phyloP scores from a whole-genome alignment of 306 rosid genomes.

The Prunus mira region DNA sequence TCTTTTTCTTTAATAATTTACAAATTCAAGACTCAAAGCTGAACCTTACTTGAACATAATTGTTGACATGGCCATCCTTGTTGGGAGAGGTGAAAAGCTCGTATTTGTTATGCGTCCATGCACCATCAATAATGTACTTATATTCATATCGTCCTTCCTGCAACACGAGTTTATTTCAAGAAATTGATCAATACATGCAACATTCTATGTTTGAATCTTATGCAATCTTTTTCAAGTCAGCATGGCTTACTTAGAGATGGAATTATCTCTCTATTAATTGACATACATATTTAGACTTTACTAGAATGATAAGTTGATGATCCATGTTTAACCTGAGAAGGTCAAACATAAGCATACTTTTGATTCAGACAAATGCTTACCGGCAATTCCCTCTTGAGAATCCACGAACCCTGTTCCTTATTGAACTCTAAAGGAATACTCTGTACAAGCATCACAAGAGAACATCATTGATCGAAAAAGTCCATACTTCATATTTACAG shows the following conservation, averaged over 20 bases:
- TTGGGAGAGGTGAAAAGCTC: constrained; percentile 59
- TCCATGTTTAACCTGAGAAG: neutral
- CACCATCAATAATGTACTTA: constrained; percentile 85
- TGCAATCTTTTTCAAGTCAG: neutral
- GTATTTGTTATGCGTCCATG: constrained; percentile 54
- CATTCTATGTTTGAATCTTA: neutral
- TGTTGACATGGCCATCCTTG: constrained; percentile 87
- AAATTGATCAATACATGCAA: constrained; percentile 3
- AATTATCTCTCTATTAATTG: neutral
- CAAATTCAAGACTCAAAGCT: neutral
- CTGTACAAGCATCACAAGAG: constrained; percentile 49
- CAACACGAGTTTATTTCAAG: constrained; percentile 7
- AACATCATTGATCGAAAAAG: neutral
- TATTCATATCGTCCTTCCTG: constrained; percentile 97
- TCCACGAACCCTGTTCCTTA: constrained; percentile 57
- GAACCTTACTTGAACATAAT: constrained; percentile 63
- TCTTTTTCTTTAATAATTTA: neutral
- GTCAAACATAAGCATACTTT: neutral
- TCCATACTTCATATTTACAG: neutral
- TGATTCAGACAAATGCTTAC: constrained; percentile 44
- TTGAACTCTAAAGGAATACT: constrained; percentile 62
- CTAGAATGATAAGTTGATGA: neutral
- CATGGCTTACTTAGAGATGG: neutral
- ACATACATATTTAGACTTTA: too few species aligned
- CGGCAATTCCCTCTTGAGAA: constrained; percentile 69